phyloP scores from a whole-genome alignment of 768 basidiomycete species.

The Hemileccinum rubropunctum region DNA sequence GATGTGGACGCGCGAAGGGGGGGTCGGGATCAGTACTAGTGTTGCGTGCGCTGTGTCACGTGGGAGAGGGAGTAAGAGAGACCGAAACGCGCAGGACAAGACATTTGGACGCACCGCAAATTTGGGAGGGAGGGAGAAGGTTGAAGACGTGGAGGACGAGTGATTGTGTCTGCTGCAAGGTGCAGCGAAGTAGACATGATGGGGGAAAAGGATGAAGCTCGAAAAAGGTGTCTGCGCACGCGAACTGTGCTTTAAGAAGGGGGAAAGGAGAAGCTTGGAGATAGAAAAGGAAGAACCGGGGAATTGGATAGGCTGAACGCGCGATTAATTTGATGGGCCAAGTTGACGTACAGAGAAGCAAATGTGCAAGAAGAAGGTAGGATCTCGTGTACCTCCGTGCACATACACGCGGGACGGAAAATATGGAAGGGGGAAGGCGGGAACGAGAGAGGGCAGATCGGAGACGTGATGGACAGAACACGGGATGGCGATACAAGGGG shows the following conservation, averaged over 20 bases:
- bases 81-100: neutral
- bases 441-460: conserved; percentile 14
- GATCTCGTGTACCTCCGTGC: conserved; percentile 25
- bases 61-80: conserved; percentile 17
- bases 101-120: conserved; percentile 46
- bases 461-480: conserved; percentile 4
- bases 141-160: conserved; percentile 50
- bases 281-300: conserved; percentile 34
- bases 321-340: conserved; percentile 31
- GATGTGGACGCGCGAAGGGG: conserved; percentile 30
- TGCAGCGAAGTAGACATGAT: conserved; percentile 30
- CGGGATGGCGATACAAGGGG: conserved; percentile 13
- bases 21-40: conserved; percentile 20
- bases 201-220: conserved; percentile 24
- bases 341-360: conserved; percentile 38
- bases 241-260: conserved; percentile 31
- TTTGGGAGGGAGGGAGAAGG: conserved; percentile 72
- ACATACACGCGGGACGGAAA: conserved; percentile 18
- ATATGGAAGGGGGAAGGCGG: conserved; percentile 16
- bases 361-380: conserved; percentile 17
- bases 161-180: conserved; percentile 14
- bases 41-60: conserved; percentile 25
- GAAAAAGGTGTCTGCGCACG: conserved; percentile 29
- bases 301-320: conserved; percentile 29
- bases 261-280: conserved; percentile 29